A percentile compares a stretch with the other conserved stretches of the same genome.
Evolutionary conservation across 2,329 filamentous ascomycete species (phyloP).

Genomic region (Colletotrichum sp.): DNA sequence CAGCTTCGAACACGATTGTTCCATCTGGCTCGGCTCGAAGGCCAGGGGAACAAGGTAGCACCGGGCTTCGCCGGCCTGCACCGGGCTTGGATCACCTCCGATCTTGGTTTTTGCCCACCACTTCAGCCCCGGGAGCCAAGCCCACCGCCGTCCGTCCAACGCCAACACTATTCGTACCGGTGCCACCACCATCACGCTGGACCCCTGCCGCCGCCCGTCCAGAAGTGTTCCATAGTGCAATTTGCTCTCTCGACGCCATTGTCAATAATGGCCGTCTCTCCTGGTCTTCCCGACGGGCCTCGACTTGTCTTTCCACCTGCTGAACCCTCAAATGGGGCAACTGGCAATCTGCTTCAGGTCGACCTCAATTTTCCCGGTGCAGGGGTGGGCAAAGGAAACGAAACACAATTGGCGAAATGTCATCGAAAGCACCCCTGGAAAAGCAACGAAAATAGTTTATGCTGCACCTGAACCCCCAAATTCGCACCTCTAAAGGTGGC

Average conservation of each 20-base stretch:
- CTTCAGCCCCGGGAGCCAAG: slow-evolving; percentile 1
- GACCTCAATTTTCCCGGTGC: not conserved
- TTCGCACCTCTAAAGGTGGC: not conserved
- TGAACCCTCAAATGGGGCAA: not conserved
- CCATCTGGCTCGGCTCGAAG: not conserved
- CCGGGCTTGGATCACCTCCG: not conserved
- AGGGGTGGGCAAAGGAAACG: not conserved
- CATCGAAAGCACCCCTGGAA: not conserved
- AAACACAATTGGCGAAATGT: slow-evolving; percentile 8
- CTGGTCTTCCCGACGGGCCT: not conserved
- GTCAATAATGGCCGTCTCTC: slow-evolving; percentile 1
- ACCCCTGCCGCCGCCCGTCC: not conserved
- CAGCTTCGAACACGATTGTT: not conserved
- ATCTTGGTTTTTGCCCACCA: not conserved
- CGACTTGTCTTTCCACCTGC: not conserved
- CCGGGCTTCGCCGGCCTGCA: not conserved
- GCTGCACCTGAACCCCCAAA: not conserved
- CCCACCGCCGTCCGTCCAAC: not conserved
- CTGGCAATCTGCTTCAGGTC: slow-evolving; percentile 2
- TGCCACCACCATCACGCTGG: not conserved
- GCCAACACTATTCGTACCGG: not conserved
- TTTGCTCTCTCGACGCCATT: slow-evolving; percentile 5
- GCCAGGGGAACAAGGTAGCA: not conserved
- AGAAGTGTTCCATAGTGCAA: not conserved
- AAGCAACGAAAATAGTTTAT: not conserved